These are phyloP conservation scores for Fusarium sacchari DNA, from an alignment of 2,329 filamentous ascomycete species.

Conservation along the genomic window DNA sequence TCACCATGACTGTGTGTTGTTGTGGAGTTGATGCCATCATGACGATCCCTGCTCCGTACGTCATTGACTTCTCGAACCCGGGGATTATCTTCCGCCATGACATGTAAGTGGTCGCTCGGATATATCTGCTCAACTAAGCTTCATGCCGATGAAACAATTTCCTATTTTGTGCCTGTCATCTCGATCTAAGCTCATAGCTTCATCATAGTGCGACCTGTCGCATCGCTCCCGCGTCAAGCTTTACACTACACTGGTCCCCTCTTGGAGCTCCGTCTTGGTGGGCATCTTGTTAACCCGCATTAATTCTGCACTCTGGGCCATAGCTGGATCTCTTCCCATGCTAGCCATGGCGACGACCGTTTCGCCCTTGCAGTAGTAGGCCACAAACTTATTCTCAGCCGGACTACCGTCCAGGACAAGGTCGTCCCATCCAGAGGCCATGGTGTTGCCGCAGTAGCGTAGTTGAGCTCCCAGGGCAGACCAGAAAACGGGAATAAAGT, in stretches of 20 bases:
- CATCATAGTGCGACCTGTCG: slow-evolving; percentile 5
- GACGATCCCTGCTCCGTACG: slow-evolving; percentile 31
- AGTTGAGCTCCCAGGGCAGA: slow-evolving; percentile 89
- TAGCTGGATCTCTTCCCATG: slow-evolving; percentile 90
- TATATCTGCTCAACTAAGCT: slow-evolving; percentile 2
- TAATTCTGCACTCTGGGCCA: slow-evolving; percentile 83
- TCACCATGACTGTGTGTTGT: slow-evolving; percentile 21
- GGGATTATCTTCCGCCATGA: background rate
- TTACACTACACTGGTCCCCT: slow-evolving; percentile 63
- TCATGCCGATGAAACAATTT: slow-evolving; percentile 10
- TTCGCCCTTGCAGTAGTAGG: slow-evolving; percentile 89
- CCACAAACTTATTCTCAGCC: slow-evolving; percentile 83
- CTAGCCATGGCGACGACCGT: slow-evolving; percentile 89
- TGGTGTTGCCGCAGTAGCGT: slow-evolving; percentile 90
- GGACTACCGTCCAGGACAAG: slow-evolving; percentile 81
- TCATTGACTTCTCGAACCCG: slow-evolving; percentile 30
- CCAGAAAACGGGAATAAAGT: slow-evolving; percentile 97
- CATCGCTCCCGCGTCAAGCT: slow-evolving; percentile 45
- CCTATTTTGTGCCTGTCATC: slow-evolving; percentile 24
- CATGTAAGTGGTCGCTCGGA: slow-evolving; percentile 8
- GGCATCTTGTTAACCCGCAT: slow-evolving; percentile 88
- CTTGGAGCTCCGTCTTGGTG: slow-evolving; percentile 77
- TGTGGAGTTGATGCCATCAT: slow-evolving; percentile 30
- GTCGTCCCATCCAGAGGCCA: slow-evolving; percentile 80
- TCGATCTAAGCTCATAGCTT: slow-evolving; percentile 17